These are phyloP conservation scores for Nasturtium officinale DNA, from an alignment of 345 rosid species.

Conservation along the genomic window DNA sequence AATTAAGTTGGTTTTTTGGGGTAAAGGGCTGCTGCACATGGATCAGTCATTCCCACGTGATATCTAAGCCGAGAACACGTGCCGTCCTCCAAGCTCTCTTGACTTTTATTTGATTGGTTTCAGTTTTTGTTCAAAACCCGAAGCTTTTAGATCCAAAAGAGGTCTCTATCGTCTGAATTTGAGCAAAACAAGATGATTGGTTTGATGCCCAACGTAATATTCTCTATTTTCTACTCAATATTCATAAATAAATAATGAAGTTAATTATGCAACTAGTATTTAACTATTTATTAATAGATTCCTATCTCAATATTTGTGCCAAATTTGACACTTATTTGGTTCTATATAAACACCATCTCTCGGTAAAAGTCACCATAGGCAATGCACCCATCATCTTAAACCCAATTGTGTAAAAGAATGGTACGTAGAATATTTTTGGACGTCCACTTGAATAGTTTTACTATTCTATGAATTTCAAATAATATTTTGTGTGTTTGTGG, in stretches of 20 bases:
- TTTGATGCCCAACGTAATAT: slow-evolving; percentile 36
- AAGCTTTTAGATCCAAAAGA: slow-evolving; percentile 45
- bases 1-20: slow-evolving; percentile 34
- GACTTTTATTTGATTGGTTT: slow-evolving; percentile 42
- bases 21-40: slow-evolving; percentile 40
- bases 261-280: slow-evolving; percentile 12
- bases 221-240: slow-evolving; percentile 29
- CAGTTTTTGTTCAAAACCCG: slow-evolving; percentile 35
- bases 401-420: slow-evolving; percentile 7
- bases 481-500: neutral
- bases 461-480: neutral
- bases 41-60: slow-evolving; percentile 43
- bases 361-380: slow-evolving; percentile 36
- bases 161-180: slow-evolving; percentile 46
- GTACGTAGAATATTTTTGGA: neutral
- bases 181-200: slow-evolving; percentile 44
- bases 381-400: slow-evolving; percentile 38
- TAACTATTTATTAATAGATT: neutral
- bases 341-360: slow-evolving; percentile 27
- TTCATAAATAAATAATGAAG: neutral
- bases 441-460: slow-evolving; percentile 17
- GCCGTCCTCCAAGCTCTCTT: slow-evolving; percentile 37
- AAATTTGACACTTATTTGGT: slow-evolving; percentile 29
- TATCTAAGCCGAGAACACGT: slow-evolving; percentile 42
- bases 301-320: slow-evolving; percentile 28